Percentiles rank a stretch among this genome's conserved stretches.
Conservation (phyloP, 2,329 filamentous ascomycete species). For the Fusarium protoensiforme region DNA sequence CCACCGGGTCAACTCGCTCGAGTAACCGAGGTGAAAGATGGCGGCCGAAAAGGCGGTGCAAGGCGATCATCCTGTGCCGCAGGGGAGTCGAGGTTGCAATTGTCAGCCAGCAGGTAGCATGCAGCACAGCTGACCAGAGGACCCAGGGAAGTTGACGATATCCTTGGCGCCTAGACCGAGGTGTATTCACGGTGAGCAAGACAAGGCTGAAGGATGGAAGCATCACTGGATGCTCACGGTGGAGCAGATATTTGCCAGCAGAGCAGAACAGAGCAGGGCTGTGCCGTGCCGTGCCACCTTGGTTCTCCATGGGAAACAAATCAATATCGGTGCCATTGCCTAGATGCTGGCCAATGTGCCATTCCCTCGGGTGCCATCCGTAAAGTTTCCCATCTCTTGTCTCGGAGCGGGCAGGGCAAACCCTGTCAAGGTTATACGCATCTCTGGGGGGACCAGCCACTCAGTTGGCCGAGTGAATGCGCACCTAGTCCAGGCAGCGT, state of each 20-base stretch:
- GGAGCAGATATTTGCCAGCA: slow-evolving; percentile 19
- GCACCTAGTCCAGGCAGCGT: not conserved
- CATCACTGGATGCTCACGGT: slow-evolving; percentile 16
- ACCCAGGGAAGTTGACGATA: slow-evolving; percentile 21
- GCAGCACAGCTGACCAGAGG: slow-evolving; percentile 33
- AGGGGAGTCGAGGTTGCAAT: slow-evolving; percentile 23
- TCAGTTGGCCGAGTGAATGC: not conserved
- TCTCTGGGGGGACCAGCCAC: not conserved
- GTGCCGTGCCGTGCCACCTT: not conserved
- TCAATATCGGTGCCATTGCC: slow-evolving; percentile 22
- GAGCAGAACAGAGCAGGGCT: slow-evolving; percentile 13
- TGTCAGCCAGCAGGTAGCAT: slow-evolving; percentile 36
- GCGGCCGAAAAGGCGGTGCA: slow-evolving; percentile 5
- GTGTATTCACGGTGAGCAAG: slow-evolving; percentile 29
- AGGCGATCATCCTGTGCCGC: not conserved
- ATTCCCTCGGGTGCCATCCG: slow-evolving; percentile 2
- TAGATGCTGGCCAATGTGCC: slow-evolving; percentile 4
- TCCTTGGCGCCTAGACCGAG: slow-evolving; percentile 25
- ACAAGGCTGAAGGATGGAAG: slow-evolving; percentile 31
- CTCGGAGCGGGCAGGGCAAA: slow-evolving; percentile 1
- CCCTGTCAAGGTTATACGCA: not conserved
- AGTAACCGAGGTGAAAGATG: slow-evolving; percentile 19
- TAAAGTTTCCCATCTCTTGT: not conserved
- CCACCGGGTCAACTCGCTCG: slow-evolving; percentile 16
- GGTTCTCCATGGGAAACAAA: slow-evolving; percentile 14